Conservation (phyloP, 2,329 filamentous ascomycete genomes). For the Calonectria henricotiae region DNA sequence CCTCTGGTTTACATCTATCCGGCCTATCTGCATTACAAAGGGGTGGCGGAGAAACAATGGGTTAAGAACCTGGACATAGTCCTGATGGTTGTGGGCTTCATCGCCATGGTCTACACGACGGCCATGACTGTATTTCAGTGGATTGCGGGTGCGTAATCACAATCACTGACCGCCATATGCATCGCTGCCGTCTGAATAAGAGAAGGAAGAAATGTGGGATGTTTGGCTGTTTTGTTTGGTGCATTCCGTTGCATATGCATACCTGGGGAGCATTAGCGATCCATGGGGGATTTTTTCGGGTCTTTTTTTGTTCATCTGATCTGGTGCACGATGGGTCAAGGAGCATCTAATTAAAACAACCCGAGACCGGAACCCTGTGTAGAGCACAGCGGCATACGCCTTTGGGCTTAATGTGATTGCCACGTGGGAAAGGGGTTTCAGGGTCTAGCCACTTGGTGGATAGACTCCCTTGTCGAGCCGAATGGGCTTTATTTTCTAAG, state of each 20-base stretch:
- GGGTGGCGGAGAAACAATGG: slow-evolving; percentile 71
- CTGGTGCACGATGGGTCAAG: slow-evolving; percentile 23
- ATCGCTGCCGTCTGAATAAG: not conserved
- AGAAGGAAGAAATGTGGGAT: slow-evolving; percentile 27
- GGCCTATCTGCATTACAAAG: slow-evolving; percentile 79
- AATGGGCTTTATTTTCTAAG: slow-evolving; percentile 1
- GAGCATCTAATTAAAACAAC: slow-evolving; percentile 21
- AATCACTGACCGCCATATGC: slow-evolving; percentile 6
- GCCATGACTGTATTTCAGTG: slow-evolving; percentile 69
- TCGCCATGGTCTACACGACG: slow-evolving; percentile 83
- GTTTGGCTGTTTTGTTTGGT: slow-evolving; percentile 16
- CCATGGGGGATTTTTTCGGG: slow-evolving; percentile 11
- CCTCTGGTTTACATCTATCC: slow-evolving; percentile 86
- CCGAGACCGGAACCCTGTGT: slow-evolving; percentile 26
- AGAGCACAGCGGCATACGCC: slow-evolving; percentile 31
- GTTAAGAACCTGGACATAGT: slow-evolving; percentile 74
- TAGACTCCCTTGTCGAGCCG: not conserved
- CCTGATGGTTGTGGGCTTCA: slow-evolving; percentile 75
- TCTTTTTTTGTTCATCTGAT: slow-evolving; percentile 26
- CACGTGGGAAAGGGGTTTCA: slow-evolving; percentile 25
- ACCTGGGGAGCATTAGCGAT: not conserved
- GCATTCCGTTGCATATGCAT: slow-evolving; percentile 15
- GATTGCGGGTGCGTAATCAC: slow-evolving; percentile 49
- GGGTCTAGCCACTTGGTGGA: slow-evolving; percentile 18
- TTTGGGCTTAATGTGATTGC: slow-evolving; percentile 33